Evolutionary conservation across 495 filamentous ascomycete species (phyloP), one percentile per base, ranked within the genome.

Genomic region (Penicillium coffeae): DNA sequence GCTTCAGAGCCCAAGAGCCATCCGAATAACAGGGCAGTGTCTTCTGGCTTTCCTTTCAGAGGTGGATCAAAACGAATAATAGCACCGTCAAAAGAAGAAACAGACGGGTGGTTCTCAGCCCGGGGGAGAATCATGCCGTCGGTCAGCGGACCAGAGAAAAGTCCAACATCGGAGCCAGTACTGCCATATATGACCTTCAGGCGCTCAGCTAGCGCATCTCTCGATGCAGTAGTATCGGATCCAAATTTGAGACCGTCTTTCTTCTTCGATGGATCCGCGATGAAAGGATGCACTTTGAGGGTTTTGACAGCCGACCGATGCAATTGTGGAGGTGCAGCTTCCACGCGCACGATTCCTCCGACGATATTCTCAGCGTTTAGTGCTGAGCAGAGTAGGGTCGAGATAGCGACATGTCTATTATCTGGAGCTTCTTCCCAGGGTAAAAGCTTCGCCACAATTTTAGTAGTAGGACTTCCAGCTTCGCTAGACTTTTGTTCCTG

Each of bases 401-500:
- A 96, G 22, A 97, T 74, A 14, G 86, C 87, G 50, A 77, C 77
- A 47, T 92, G 89, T 41, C 82, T 80, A 20, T 77, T 80, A 56
- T 94, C 87, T 3, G 92, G 91, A 0, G 90, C 87, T 58, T 94
- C 87, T 27, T 90, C 81, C 94, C 94, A 98, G 1, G 79, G 66
- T 39, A 79, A 63, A 3, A 96, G 58, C 42, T 79, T 82, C 20
- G 91, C 91, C 14, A 96, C 77, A 3, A 97, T 65, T 53, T 83
- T 93, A 1, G 77, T 70, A 0, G 88, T 72, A 5, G 84, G 71
- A 52, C 81, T 76, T 13, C 84, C 73, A 42, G 79, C 72, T 45
- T 87, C 79, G 36, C 52, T 65, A 25, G 69, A 58, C 62, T 79
- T 69, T 55, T 75, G 60, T 21, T 85, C 80, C 13, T 71, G 74